Conservation (phyloP, 257 asterid genomes). For the Capsicum baccatum region DNA sequence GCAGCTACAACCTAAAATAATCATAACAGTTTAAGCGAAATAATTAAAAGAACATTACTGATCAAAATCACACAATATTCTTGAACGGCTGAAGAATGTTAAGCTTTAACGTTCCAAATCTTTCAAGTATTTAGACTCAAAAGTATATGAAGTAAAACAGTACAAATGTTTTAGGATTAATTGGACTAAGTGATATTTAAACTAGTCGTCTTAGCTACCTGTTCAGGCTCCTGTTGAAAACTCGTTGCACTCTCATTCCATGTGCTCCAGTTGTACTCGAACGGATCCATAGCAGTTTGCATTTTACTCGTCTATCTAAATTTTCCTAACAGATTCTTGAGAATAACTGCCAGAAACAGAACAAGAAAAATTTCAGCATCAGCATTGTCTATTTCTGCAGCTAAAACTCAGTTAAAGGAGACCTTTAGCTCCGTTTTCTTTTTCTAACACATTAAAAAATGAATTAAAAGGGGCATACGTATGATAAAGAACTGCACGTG, state of each 20-base stretch:
- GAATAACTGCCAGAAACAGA: constrained; percentile 17
- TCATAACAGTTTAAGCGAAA: not conserved
- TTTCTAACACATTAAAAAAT: not conserved
- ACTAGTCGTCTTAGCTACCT: constrained; percentile 7
- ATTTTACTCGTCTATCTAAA: not conserved
- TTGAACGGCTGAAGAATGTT: not conserved
- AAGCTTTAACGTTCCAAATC: not conserved
- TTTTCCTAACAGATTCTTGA: constrained; percentile 13
- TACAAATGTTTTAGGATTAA: not conserved
- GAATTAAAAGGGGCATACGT: too few species aligned
- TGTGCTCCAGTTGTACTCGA: constrained; percentile 12
- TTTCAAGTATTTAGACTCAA: not conserved
- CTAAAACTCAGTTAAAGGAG: not conserved
- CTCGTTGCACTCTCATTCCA: not conserved
- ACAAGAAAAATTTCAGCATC: not conserved
- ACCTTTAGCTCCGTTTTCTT: not conserved
- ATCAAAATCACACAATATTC: not conserved
- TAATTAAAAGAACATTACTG: not conserved
- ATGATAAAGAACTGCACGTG: too few species aligned
- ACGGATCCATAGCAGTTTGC: not conserved
- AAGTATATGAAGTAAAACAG: not conserved
- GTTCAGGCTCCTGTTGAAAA: not conserved
- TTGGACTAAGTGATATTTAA: not conserved
- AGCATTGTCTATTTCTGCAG: not conserved
- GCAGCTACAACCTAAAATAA: not conserved